Evolutionary conservation across 140 eudicot genomes (phyloP).

Genomic region (Bidens hawaiensis): DNA sequence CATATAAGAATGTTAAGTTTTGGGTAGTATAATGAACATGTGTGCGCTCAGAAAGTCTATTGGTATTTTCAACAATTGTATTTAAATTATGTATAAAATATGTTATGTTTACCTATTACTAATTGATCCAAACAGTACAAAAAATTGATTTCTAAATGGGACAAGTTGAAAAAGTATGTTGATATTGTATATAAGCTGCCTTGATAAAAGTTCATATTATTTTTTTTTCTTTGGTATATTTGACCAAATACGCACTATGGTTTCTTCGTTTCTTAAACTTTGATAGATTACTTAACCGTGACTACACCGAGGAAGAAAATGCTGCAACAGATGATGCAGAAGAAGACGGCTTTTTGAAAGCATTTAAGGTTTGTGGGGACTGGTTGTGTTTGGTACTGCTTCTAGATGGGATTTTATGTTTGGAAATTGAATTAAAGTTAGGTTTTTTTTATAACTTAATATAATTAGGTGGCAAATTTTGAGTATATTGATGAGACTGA

Average conservation of each 20-base stretch:
- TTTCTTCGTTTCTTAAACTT: neutral
- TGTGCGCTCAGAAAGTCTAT: neutral
- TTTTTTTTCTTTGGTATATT: neutral
- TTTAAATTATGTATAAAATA: neutral
- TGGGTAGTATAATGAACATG: neutral
- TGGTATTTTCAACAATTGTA: neutral
- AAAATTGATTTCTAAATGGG: neutral
- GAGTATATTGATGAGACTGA: constrained; percentile 74
- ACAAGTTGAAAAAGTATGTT: neutral
- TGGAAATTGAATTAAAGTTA: neutral
- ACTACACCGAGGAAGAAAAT: constrained; percentile 75
- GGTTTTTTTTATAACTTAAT: neutral
- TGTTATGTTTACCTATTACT: too few relatives aligned
- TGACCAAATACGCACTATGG: neutral
- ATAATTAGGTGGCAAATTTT: constrained; percentile 79
- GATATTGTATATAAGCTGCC: neutral
- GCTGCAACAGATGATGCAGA: constrained; percentile 77
- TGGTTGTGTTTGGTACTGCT: constrained; percentile 3
- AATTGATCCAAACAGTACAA: neutral
- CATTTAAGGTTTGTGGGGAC: constrained; percentile 66
- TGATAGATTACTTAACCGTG: constrained; percentile 72
- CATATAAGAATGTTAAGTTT: neutral
- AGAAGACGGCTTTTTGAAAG: constrained; percentile 91
- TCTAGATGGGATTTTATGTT: neutral
- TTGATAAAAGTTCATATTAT: neutral